Conservation (phyloP, 2,329 filamentous ascomycete species). For the Pseudogymnoascus sp. region DNA sequence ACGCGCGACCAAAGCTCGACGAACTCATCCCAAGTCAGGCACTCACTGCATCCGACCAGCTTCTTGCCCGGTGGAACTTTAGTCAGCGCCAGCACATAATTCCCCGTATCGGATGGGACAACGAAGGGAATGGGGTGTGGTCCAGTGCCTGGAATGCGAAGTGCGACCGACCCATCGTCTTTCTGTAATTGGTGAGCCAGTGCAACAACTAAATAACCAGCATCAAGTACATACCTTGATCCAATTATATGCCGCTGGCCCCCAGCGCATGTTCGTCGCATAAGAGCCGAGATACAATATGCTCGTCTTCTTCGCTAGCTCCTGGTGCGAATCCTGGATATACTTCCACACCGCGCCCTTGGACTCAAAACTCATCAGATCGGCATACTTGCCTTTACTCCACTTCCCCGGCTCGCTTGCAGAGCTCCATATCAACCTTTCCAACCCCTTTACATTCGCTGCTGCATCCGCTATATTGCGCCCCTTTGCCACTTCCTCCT, state of each 20-base stretch:
- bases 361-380: constrained; percentile 35
- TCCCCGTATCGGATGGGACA: constrained; percentile 17
- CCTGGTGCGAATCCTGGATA: constrained; percentile 21
- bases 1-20: constrained; percentile 14
- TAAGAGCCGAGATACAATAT: constrained; percentile 29
- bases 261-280: constrained; percentile 22
- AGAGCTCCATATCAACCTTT: constrained; percentile 33
- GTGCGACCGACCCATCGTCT: not conserved
- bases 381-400: constrained; percentile 34
- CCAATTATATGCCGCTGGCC: not conserved
- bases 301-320: constrained; percentile 25
- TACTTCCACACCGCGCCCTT: constrained; percentile 33
- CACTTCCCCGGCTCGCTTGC: constrained; percentile 30
- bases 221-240: not conserved
- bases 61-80: constrained; percentile 22
- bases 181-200: not conserved
- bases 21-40: not conserved
- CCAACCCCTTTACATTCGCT: constrained; percentile 25
- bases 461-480: constrained; percentile 33
- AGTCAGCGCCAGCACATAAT: constrained; percentile 23
- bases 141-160: not conserved
- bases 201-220: not conserved
- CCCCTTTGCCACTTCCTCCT: constrained; percentile 31
- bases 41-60: not conserved
- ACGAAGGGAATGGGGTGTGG: not conserved